These are phyloP conservation scores for Rhinocladiella similis DNA, from an alignment of 2,329 filamentous ascomycete species.

Conservation along the genomic window DNA sequence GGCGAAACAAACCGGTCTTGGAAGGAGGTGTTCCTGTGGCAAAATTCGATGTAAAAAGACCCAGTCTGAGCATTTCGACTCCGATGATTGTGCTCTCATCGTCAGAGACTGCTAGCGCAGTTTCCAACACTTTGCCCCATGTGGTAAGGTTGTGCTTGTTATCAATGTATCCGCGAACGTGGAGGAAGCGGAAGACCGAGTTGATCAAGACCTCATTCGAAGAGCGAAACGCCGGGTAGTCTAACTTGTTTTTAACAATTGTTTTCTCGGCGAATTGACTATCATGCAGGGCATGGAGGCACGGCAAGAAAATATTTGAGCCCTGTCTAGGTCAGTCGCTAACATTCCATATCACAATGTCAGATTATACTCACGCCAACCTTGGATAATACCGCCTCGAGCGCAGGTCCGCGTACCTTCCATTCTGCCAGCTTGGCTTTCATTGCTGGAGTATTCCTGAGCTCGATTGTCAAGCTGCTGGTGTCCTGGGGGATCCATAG, in stretches of 20 bases:
- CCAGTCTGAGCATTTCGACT: slow-evolving; percentile 79
- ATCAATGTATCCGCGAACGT: slow-evolving; percentile 83
- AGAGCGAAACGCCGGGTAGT: slow-evolving; percentile 46
- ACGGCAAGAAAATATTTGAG: slow-evolving; percentile 21
- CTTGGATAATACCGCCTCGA: slow-evolving; percentile 16
- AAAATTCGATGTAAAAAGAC: slow-evolving; percentile 71
- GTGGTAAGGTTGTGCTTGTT: slow-evolving; percentile 73
- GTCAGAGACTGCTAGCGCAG: slow-evolving; percentile 64
- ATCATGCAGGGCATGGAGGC: slow-evolving; percentile 66
- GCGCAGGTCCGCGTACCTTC: slow-evolving; percentile 63
- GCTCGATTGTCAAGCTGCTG: slow-evolving; percentile 64
- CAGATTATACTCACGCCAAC: slow-evolving; percentile 33
- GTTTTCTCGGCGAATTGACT: slow-evolving; percentile 69
- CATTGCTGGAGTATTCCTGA: slow-evolving; percentile 55
- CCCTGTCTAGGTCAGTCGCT: slow-evolving; percentile 26
- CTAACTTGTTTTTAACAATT: slow-evolving; percentile 43
- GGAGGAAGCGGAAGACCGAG: slow-evolving; percentile 83
- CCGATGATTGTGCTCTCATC: slow-evolving; percentile 81
- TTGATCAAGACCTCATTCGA: slow-evolving; percentile 73
- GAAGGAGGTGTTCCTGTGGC: slow-evolving; percentile 43
- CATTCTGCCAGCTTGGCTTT: slow-evolving; percentile 62
- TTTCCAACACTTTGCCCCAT: slow-evolving; percentile 79
- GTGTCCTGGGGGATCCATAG: slow-evolving; percentile 81
- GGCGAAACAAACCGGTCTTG: slow-evolving; percentile 13
- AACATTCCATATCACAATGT: not conserved